Base-by-base conservation (phyloP, 1,284 basidiomycete species). In the Cutaneotrichosporon sp. region DNA sequence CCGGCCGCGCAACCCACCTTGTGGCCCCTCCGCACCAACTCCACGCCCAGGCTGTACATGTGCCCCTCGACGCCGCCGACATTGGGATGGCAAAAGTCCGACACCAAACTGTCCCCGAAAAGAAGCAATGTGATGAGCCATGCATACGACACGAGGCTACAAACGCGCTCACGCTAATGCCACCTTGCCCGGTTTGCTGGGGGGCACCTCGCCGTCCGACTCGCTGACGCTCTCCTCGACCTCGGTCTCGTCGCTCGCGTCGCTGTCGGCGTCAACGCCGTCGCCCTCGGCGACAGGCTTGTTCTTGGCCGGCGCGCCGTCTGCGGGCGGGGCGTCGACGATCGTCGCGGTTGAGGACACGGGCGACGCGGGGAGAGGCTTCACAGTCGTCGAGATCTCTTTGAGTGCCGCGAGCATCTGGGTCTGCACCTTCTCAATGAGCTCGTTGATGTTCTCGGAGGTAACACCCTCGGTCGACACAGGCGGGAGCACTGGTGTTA, bases 1-100 rank as follows among this genome's bases (percentile, higher is more conserved):
- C n/a, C n/a, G n/a, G n/a, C n/a, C n/a, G n/a, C 2, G 14, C 38
- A n/a, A 20, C 38, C 9, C 27, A 90, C 92, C 80, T 91, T 94
- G 79, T 99, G 94, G 1, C 95, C 93, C 29, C 86, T 84, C 45
- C 84, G 83, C 58, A 94, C 85, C 54, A 99, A 86, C 60, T 89
- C 87, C n/a, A 89, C 87, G 65, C 89, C 87, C 42, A 97, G 84
- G 86, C 91, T 92, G 80, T 93, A 97, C 55, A 98, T 95, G 79
- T 98, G 94, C 65, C 88, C 95, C 79, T 99, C 97, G 25, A 99
- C 95, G 11, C 97, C 97, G 25, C 97, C 97, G 3, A 97, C 89
- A 65, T 88, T 86, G 0, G 95, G 95, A 74, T 92, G 89, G 81
- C 98, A 99, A 82, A 98, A 99, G 80, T 99, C 95, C 53, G 89